These are phyloP conservation scores for Aspergillus ustus DNA, from an alignment of 2,329 filamentous ascomycete species.

Conservation along the genomic window DNA sequence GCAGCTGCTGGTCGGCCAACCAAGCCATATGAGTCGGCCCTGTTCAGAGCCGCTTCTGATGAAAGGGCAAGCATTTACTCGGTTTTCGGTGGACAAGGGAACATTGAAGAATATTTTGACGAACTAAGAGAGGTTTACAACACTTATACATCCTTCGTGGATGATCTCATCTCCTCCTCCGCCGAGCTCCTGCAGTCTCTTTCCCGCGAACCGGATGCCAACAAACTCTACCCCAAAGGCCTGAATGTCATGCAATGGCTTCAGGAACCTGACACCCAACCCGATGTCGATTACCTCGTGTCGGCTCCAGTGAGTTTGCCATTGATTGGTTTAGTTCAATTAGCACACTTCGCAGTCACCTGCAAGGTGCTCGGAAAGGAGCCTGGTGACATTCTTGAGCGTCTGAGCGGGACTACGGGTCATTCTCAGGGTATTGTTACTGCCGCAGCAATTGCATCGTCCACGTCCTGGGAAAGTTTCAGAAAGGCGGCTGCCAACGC, in stretches of 20 bases:
- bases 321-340: slow-evolving; percentile 91
- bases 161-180: slow-evolving; percentile 78
- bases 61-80: slow-evolving; percentile 84
- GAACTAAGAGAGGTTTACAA: slow-evolving; percentile 89
- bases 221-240: slow-evolving; percentile 97
- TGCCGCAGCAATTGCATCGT: slow-evolving; percentile 86
- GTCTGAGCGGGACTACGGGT: slow-evolving; percentile 85
- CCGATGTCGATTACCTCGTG: slow-evolving; percentile 91
- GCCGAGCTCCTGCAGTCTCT: slow-evolving; percentile 87
- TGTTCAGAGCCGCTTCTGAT: slow-evolving; percentile 86
- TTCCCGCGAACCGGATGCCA: slow-evolving; percentile 79
- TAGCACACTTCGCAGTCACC: slow-evolving; percentile 93
- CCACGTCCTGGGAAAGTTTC: slow-evolving; percentile 92
- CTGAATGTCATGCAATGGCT: slow-evolving; percentile 94
- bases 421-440: slow-evolving; percentile 97
- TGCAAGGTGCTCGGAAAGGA: slow-evolving; percentile 89
- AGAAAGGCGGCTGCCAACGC: slow-evolving; percentile 77
- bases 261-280: slow-evolving; percentile 83
- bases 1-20: slow-evolving; percentile 82
- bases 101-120: slow-evolving; percentile 99
- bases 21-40: slow-evolving; percentile 89
- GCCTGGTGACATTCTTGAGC: slow-evolving; percentile 83
- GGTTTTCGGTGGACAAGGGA: slow-evolving; percentile 95
- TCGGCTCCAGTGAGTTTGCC: slow-evolving; percentile 95
- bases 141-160: slow-evolving; percentile 89